Base-by-base conservation (phyloP, 169 alveolate genomes). In the Plasmodium sp. region DNA sequence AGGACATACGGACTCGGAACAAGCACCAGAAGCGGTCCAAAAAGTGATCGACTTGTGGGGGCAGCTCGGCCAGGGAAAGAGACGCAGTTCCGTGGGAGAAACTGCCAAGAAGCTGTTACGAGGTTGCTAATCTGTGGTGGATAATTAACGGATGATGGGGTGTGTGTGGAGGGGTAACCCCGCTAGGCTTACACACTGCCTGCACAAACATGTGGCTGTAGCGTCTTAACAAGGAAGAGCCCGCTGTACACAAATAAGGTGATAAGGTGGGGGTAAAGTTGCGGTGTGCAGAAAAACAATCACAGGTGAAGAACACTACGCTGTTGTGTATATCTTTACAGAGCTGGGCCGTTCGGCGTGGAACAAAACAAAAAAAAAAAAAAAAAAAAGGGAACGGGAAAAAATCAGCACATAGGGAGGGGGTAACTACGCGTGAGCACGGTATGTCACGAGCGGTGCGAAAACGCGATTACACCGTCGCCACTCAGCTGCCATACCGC, bases 1-100 rank as follows among this genome's bases (percentile, higher is more conserved):
- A 96, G 77, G 98, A 97, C 54, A 96, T 97, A 51, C 84, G 97
- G 48, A 95, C 93, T 34, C 82, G 92, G 75, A 94, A 94, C 75
- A 95, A 95, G 51, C 85, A 75, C 7, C 93, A 86, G 67, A 86
- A 86, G 67, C 75, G 93, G 51, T 86, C 93, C 45, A 86, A 86
- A 39, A 86, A 86, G 18, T 86, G 72, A 73, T 33, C 41, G 34
- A 27, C 0, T 39, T 16, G 39, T 67, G 33, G 22, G n/a, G 16
- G n/a, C 74, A 43, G 41, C 18, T 39, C 12, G 41, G 33, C 84
- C 93, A 94, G 56, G 73, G 83, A 73, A 84, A 84, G 54, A 58
- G 96, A 31, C 51, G 82, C 56, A 34, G 16, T 10, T 74, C 39
- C 27, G 84, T 96, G 62, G 12, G 5, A 12, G 62, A 51, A 14